A percentile compares a stretch with the other conserved stretches of the same genome.
Conservation (phyloP, 2,329 filamentous ascomycete genomes). For the Aspergillus aculeatinus region DNA sequence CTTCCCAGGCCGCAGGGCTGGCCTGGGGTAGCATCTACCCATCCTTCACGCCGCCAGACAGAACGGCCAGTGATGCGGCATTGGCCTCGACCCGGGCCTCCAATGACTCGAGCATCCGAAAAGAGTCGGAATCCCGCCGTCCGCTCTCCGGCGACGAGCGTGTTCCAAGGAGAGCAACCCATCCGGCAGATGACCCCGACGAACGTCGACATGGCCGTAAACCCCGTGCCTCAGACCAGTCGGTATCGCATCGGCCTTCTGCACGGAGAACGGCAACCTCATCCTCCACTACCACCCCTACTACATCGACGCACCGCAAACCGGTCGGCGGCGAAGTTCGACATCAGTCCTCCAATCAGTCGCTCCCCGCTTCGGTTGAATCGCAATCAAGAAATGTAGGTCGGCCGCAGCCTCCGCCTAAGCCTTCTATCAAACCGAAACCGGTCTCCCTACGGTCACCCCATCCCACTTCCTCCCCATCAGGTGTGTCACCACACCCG, state of each 20-base stretch:
- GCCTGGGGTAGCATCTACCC: slow-evolving; percentile 54
- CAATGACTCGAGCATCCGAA: slow-evolving; percentile 27
- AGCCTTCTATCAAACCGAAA: slow-evolving; percentile 41
- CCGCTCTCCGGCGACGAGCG: slow-evolving; percentile 26
- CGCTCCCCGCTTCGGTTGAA: slow-evolving; percentile 15
- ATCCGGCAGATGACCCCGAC: slow-evolving; percentile 9
- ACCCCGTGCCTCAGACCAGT: slow-evolving; percentile 7
- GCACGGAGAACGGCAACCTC: slow-evolving; percentile 9
- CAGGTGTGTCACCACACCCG: slow-evolving; percentile 13
- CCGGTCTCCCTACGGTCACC: slow-evolving; percentile 31
- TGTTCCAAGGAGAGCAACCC: slow-evolving; percentile 10
- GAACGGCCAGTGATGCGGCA: slow-evolving; percentile 29
- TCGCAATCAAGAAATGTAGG: slow-evolving; percentile 24
- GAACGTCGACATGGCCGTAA: slow-evolving; percentile 13
- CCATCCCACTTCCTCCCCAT: slow-evolving; percentile 13
- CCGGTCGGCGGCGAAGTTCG: slow-evolving; percentile 9
- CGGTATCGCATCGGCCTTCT: slow-evolving; percentile 10
- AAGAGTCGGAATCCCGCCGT: slow-evolving; percentile 22
- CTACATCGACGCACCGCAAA: slow-evolving; percentile 5
- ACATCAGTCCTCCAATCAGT: slow-evolving; percentile 8
- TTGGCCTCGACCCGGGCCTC: slow-evolving; percentile 30
- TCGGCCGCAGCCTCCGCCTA: slow-evolving; percentile 22
- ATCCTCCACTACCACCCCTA: slow-evolving; percentile 10
- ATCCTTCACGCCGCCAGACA: slow-evolving; percentile 25
- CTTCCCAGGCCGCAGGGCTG: slow-evolving; percentile 62